Evolutionary conservation across 2,329 filamentous ascomycete species (phyloP).

Genomic region (Achaetomium macrosporum): DNA sequence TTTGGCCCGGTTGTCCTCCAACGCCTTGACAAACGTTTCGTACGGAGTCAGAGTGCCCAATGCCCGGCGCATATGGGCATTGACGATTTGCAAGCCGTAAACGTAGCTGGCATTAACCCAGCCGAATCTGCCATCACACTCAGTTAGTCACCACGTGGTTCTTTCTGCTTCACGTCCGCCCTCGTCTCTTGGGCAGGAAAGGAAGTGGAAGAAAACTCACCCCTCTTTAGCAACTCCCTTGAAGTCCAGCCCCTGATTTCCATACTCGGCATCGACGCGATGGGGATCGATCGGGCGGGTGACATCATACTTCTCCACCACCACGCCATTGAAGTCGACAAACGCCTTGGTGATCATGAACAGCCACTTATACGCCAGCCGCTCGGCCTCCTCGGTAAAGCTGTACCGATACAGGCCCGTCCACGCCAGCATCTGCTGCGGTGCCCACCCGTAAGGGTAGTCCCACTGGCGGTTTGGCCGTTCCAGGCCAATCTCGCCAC

Average conservation of each 20-base stretch:
- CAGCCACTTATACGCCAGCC: constrained; percentile 91
- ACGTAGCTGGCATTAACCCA: constrained; percentile 99
- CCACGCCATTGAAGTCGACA: constrained; percentile 95
- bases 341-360: constrained; percentile 99
- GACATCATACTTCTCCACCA: constrained; percentile 98
- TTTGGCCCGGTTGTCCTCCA: constrained; percentile 50
- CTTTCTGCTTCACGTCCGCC: not conserved
- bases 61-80: constrained; percentile 81
- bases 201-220: constrained; percentile 48
- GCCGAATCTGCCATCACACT: constrained; percentile 66
- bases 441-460: constrained; percentile 96
- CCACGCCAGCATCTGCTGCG: constrained; percentile 98
- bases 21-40: constrained; percentile 70
- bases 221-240: constrained; percentile 94
- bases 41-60: constrained; percentile 84
- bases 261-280: constrained; percentile 92
- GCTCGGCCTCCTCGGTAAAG: constrained; percentile 82
- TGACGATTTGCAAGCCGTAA: constrained; percentile 82
- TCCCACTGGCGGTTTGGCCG: constrained; percentile 97
- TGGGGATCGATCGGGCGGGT: constrained; percentile 86
- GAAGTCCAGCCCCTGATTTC: constrained; percentile 92
- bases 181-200: too few species aligned
- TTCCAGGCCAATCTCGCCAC: constrained; percentile 70
- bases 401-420: constrained; percentile 86
- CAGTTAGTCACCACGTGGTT: constrained; percentile 26